Evolutionary conservation across 1,284 basidiomycete species (phyloP), one percentile per base, ranked within the genome.

Genomic region (Dichomitus squalens): DNA sequence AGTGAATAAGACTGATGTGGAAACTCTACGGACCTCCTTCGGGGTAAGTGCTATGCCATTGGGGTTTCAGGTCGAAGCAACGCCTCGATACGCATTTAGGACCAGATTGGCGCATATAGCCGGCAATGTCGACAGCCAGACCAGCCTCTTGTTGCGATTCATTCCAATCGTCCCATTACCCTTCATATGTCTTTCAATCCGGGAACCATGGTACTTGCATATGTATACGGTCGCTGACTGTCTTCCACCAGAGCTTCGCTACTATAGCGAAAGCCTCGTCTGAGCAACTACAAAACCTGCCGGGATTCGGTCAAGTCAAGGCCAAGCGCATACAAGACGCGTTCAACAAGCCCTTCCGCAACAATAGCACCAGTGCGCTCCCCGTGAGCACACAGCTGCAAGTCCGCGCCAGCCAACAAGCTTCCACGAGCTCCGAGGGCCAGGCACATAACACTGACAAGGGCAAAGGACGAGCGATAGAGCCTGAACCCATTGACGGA

Each of bases 1-100:
- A 65, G 90, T 99, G 56, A 99, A 99, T 76, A 98, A 96, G 79
- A 98, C 96, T 0, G 97, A 99, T 68, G 95, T 96, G 0, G 87
- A 95, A 72, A 97, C 96, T 1, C 76, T 99, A 25, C 83, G 92
- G n/a, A 89, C 90, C 0, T 89, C 92, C n/a, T 90, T 96, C 68
- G 95, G 95, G 18, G 95, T 97, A 75, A 62, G 90, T 79, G 44
- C 11, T 3, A n/a, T 39, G 43, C 29, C 33, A 39, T n/a, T n/a
- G n/a, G n/a, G n/a, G n/a, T n/a, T n/a, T n/a, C n/a, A n/a, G n/a
- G n/a, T n/a, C n/a, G n/a, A n/a, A n/a, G n/a, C n/a, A n/a, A n/a
- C n/a, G n/a, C n/a, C n/a, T n/a, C n/a, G n/a, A 7, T 52, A 34
- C 53, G 11, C 25, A 20, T 25, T n/a, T n/a, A n/a, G n/a, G n/a